These are phyloP conservation scores for Vigna hirtella DNA, from an alignment of 306 rosid species.

Conservation along the genomic window DNA sequence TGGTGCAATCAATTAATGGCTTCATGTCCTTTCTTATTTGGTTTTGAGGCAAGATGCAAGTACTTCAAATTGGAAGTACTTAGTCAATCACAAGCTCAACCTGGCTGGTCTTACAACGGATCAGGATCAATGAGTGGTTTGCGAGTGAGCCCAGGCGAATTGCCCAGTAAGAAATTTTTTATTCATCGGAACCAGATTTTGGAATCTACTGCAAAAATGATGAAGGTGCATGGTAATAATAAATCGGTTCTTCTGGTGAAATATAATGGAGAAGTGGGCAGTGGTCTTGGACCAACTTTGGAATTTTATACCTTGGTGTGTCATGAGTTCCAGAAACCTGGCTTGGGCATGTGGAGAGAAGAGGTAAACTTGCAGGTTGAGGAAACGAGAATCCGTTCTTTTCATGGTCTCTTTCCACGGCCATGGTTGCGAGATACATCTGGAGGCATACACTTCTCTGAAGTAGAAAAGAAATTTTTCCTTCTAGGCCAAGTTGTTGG, in stretches of 20 bases:
- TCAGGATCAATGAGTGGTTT: constrained; percentile 56
- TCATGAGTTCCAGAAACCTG: constrained; percentile 86
- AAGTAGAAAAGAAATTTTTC: constrained; percentile 71
- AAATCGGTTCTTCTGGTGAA: constrained; percentile 88
- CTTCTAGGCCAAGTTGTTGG: constrained; percentile 92
- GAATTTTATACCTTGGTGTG: constrained; percentile 95
- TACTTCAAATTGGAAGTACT: constrained; percentile 85
- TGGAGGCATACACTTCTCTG: constrained; percentile 58
- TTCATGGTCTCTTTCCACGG: constrained; percentile 87
- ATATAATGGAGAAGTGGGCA: constrained; percentile 95
- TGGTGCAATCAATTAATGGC: constrained; percentile 86
- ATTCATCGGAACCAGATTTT: constrained; percentile 74
- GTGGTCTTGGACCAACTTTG: constrained; percentile 98
- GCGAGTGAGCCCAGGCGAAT: constrained; percentile 56
- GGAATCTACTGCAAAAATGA: constrained; percentile 89
- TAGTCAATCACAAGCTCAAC: constrained; percentile 60
- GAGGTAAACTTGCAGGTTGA: constrained; percentile 55
- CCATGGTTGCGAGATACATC: constrained; percentile 71
- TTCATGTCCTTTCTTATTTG: constrained; percentile 84
- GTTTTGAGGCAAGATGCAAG: constrained; percentile 93
- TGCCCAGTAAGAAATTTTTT: constrained; percentile 78
- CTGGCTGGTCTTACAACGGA: constrained; percentile 56
- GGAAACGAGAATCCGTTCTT: constrained; percentile 53
- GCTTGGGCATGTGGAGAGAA: constrained; percentile 91
- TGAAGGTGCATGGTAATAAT: constrained; percentile 72